A percentile compares a stretch with the other conserved stretches of the same genome.
Conservation (phyloP, 23 red algal species). For the Pyropia yezoensis region DNA sequence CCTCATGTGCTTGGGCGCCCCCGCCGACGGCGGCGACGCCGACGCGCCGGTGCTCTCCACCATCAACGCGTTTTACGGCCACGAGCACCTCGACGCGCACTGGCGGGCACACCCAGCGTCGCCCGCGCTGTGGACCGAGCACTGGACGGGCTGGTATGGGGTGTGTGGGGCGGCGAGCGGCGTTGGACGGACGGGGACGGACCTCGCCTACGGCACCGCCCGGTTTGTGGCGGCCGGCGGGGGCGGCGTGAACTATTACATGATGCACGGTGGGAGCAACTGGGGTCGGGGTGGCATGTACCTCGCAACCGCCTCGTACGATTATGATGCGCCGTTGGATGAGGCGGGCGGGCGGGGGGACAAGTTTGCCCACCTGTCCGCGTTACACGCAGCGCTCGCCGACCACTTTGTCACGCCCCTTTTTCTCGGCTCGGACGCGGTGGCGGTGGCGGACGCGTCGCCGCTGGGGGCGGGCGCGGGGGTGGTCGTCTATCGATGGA, state of each 20-base stretch:
- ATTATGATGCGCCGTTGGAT: conserved; percentile 86
- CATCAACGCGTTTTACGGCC: conserved; percentile 85
- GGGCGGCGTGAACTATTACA: conserved; percentile 79
- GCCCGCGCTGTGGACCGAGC: conserved; percentile 82
- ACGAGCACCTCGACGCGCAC: conserved; percentile 28
- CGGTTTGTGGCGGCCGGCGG: conserved; percentile 74
- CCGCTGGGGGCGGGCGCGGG: neutral
- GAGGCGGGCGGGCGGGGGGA: conserved; percentile 52
- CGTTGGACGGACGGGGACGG: conserved; percentile 25
- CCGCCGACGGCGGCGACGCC: conserved; percentile 13
- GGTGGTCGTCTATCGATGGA: conserved; percentile 32
- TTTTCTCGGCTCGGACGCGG: neutral
- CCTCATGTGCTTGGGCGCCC: conserved; percentile 69
- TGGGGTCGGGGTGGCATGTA: conserved; percentile 59
- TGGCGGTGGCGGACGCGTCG: neutral
- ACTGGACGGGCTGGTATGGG: conserved; percentile 89
- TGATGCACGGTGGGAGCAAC: conserved; percentile 89
- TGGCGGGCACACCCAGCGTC: conserved; percentile 29
- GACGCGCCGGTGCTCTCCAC: conserved; percentile 39
- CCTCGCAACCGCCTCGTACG: conserved; percentile 71
- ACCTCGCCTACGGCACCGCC: conserved; percentile 65
- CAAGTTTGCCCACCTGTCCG: conserved; percentile 34
- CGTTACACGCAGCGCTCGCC: conserved; percentile 33
- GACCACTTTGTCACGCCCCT: conserved; percentile 13
- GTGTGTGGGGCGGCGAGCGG: conserved; percentile 70